These are phyloP conservation scores for Hypholoma fasciculare DNA, from an alignment of 768 basidiomycete species.

Conservation along the genomic window DNA sequence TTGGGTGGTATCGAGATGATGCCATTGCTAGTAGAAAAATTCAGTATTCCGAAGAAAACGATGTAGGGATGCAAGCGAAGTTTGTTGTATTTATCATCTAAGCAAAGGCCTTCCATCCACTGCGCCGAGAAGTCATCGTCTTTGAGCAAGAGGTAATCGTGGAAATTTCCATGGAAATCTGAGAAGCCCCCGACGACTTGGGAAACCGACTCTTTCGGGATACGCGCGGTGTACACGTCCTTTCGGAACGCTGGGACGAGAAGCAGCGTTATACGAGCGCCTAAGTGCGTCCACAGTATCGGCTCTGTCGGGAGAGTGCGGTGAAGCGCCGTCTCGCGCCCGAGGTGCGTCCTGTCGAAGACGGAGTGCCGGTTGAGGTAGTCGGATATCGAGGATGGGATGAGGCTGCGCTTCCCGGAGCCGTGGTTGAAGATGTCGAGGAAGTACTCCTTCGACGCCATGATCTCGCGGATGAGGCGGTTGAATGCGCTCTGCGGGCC, in stretches of 20 bases:
- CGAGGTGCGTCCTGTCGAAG: neutral
- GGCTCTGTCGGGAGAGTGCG: neutral
- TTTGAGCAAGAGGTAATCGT: neutral
- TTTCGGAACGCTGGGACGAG: neutral
- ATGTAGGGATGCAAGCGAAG: neutral
- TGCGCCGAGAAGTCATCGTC: neutral
- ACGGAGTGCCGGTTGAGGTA: neutral
- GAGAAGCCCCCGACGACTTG: neutral
- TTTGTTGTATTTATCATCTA: neutral
- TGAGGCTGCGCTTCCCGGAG: neutral
- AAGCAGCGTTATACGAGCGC: neutral
- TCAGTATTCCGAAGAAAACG: neutral
- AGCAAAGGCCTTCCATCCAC: neutral
- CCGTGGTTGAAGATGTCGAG: neutral
- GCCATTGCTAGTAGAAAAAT: neutral
- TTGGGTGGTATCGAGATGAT: neutral
- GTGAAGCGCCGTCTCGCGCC: neutral
- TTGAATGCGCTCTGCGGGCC: conserved; percentile 10
- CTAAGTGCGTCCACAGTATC: neutral
- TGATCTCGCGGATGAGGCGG: conserved; percentile 9
- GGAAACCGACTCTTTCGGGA: neutral
- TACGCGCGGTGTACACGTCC: neutral
- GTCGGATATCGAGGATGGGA: neutral
- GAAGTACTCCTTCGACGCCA: neutral
- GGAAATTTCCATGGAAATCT: neutral